Percentiles rank a stretch among this genome's conserved stretches.
These are phyloP conservation scores for Lactifluus volemus DNA, from an alignment of 768 basidiomycete species.

Conservation along the genomic window DNA sequence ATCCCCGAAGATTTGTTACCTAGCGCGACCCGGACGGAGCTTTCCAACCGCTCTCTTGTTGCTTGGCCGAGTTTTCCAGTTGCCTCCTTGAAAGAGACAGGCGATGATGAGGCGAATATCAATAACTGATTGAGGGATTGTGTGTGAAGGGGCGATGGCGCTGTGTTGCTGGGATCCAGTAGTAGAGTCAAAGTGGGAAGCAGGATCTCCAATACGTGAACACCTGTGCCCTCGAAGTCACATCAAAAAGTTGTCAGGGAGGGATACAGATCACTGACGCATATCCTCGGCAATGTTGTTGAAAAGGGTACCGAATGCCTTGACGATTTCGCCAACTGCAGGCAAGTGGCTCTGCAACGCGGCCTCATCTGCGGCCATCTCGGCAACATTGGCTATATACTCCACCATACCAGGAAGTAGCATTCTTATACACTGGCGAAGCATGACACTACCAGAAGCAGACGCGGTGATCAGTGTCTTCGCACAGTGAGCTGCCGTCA, in stretches of 20 bases:
- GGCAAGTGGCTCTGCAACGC: slow-evolving; percentile 48
- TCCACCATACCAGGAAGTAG: slow-evolving; percentile 78
- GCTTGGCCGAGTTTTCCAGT: slow-evolving; percentile 14
- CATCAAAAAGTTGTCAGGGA: background rate
- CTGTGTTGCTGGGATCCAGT: slow-evolving; percentile 8
- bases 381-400: slow-evolving; percentile 63
- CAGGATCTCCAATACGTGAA: slow-evolving; percentile 14
- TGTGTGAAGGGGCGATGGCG: slow-evolving; percentile 16
- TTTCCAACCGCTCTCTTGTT: slow-evolving; percentile 16
- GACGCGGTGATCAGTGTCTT: slow-evolving; percentile 77
- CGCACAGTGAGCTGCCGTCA: slow-evolving; percentile 87
- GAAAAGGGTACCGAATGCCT: slow-evolving; percentile 43
- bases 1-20: slow-evolving; percentile 4
- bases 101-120: slow-evolving; percentile 18
- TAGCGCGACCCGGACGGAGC: slow-evolving; percentile 13
- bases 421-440: slow-evolving; percentile 63
- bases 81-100: slow-evolving; percentile 19
- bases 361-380: slow-evolving; percentile 47
- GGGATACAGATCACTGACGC: slow-evolving; percentile 8
- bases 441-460: slow-evolving; percentile 48
- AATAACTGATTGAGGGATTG: slow-evolving; percentile 17
- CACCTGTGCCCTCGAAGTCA: slow-evolving; percentile 1
- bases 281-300: slow-evolving; percentile 14
- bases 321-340: slow-evolving; percentile 74
- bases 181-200: slow-evolving; percentile 18